Base-by-base conservation (phyloP, 106 monocot genomes). In the Xerophyta viscosa region DNA sequence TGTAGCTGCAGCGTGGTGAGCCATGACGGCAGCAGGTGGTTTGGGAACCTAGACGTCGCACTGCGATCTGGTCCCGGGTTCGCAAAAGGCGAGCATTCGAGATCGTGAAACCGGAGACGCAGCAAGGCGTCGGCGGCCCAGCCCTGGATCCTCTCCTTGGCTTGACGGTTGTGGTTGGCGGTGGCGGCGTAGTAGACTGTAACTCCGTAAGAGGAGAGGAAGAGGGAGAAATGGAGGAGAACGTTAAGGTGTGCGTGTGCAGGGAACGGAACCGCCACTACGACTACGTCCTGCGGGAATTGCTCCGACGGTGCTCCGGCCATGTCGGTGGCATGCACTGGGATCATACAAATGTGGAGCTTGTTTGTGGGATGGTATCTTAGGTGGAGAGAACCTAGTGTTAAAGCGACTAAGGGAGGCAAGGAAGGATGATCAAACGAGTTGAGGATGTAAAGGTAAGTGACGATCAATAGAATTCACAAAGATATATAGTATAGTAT, bases 231-330 rank as follows among this genome's bases (percentile, higher is more conserved):
- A 67, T 89, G 83, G 47, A 90, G 77, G 37, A 90, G 77, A 36
- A 73, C 77, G 71, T 90, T 90, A 3, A 90, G 74, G 66, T 90
- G 90, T 53, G 84, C 77, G 52, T 90, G 84, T 4, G 80, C 80
- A 7, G 77, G 74, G 62, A 84, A 84, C 3, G 90, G 80, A 8
- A 84, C 84, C 25, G 66, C 61, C 5, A 84, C 72, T 27, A n/a
- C 43, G n/a, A 17, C 43, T 8, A 43, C n/a, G n/a, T n/a, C n/a
- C n/a, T n/a, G n/a, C n/a, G n/a, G n/a, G n/a, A n/a, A n/a, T n/a
- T n/a, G n/a, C n/a, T n/a, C n/a, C n/a, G n/a, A n/a, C n/a, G n/a
- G n/a, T n/a, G n/a, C n/a, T n/a, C n/a, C n/a, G n/a, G n/a, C n/a
- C n/a, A n/a, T n/a, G n/a, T n/a, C n/a, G n/a, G n/a, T n/a, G n/a